Conservation (phyloP, 345 rosid genomes). For the Eucalyptus curtisii region DNA sequence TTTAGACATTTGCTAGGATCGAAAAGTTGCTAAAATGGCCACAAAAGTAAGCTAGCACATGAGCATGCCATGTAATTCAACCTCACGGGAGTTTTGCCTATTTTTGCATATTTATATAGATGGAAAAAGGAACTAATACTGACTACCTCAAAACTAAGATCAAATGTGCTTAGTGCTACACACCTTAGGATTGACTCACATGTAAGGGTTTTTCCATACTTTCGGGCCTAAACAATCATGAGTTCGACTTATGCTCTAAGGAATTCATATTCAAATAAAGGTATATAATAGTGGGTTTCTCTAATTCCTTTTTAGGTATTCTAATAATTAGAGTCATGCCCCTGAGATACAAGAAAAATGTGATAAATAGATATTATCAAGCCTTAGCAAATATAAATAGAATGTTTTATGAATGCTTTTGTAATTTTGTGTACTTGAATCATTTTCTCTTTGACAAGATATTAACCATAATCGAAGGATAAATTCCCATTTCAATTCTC, state of each 20-base stretch:
- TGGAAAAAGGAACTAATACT: not conserved
- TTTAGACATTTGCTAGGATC: not conserved
- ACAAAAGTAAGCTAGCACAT: not conserved
- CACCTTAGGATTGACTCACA: not conserved
- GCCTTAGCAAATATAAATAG: not conserved
- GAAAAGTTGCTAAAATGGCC: not conserved
- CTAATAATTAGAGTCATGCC: not conserved
- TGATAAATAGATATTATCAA: not conserved
- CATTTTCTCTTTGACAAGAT: not conserved
- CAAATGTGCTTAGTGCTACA: not conserved
- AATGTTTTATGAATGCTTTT: not conserved
- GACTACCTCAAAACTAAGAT: not conserved
- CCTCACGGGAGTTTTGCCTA: not conserved
- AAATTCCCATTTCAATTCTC: not conserved
- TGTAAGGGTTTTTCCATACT: not conserved
- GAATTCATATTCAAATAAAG: too few species aligned
- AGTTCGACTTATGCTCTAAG: not conserved
- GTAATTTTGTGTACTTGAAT: rapidly evolving
- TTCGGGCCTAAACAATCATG: not conserved
- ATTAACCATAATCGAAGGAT: not conserved
- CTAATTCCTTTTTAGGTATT: not conserved
- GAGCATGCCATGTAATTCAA: not conserved
- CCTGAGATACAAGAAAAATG: rapidly evolving
- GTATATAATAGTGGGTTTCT: not conserved
- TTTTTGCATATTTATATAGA: not conserved